phyloP scores from a whole-genome alignment of 176 grass and related monocot genomes.

The Aegilops longissima region DNA sequence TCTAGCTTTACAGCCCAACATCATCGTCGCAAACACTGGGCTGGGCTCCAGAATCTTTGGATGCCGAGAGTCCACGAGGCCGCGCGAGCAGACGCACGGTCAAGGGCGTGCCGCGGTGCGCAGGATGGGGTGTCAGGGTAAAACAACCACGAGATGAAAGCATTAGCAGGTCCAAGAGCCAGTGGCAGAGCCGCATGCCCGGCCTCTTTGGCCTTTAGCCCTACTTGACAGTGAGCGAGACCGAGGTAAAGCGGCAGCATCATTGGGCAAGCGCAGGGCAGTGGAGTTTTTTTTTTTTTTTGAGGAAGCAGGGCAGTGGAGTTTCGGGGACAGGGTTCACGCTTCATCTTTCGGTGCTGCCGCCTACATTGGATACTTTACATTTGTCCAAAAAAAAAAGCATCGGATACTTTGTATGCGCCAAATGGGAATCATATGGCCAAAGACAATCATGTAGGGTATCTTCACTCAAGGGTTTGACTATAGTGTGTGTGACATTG shows the following conservation, averaged over 20 bases:
- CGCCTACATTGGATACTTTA: background rate
- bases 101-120: conserved; percentile 9
- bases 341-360: background rate
- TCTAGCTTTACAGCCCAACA: background rate
- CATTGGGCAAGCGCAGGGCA: conserved; percentile 18
- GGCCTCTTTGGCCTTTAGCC: background rate
- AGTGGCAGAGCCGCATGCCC: background rate
- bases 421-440: conserved; percentile 28
- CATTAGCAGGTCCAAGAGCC: conserved; percentile 20
- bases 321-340: background rate
- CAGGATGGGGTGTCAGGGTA: conserved; percentile 8
- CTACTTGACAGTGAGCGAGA: background rate
- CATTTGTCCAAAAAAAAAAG: too few relatives aligned
- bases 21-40: background rate
- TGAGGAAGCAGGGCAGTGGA: conserved; percentile 9
- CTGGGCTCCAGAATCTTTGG: conserved; percentile 43
- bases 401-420: background rate
- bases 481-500: background rate
- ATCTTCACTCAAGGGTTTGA: conserved; percentile 27
- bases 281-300: too few relatives aligned
- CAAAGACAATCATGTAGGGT: background rate
- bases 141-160: conserved; percentile 23
- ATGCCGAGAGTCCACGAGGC: conserved; percentile 6
- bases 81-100: background rate
- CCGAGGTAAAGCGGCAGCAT: conserved; percentile 25